Evolutionary conservation across 257 asterid genomes (phyloP).

Genomic region (Rehmannia glutinosa): DNA sequence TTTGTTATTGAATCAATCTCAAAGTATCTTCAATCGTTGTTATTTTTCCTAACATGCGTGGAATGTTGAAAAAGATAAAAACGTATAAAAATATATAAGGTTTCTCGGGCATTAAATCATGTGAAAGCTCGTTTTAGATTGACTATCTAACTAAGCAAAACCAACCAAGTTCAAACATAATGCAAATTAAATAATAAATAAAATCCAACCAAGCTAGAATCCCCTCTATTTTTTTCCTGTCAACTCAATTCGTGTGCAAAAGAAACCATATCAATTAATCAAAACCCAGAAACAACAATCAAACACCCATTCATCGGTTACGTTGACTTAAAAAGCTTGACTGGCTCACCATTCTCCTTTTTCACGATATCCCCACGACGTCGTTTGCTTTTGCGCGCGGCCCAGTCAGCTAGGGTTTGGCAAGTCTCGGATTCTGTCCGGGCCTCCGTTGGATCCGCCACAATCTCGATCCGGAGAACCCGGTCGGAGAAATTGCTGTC

Average conservation of each 20-base stretch:
- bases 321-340: slow-evolving; percentile 11
- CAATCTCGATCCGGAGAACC: slow-evolving; percentile 69
- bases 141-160: neutral
- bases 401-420: slow-evolving; percentile 78
- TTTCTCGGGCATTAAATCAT: no score
- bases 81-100: no score
- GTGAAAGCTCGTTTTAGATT: neutral
- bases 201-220: neutral
- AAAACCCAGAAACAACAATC: neutral
- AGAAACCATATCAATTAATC: neutral
- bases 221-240: no score
- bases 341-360: slow-evolving; percentile 45
- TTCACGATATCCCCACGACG: slow-evolving; percentile 54
- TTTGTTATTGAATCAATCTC: neutral
- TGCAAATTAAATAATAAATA: neutral
- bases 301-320: neutral
- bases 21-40: neutral
- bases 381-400: slow-evolving; percentile 67
- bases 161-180: neutral
- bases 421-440: slow-evolving; percentile 34
- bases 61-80: neutral
- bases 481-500: slow-evolving; percentile 89
- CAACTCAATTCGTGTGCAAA: neutral
- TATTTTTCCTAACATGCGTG: neutral
- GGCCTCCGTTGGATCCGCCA: slow-evolving; percentile 47